Percentiles rank a stretch among this genome's conserved stretches.
These are phyloP conservation scores for Wickerhamiella cacticola DNA, from an alignment of 805 yeast species.

Conservation along the genomic window DNA sequence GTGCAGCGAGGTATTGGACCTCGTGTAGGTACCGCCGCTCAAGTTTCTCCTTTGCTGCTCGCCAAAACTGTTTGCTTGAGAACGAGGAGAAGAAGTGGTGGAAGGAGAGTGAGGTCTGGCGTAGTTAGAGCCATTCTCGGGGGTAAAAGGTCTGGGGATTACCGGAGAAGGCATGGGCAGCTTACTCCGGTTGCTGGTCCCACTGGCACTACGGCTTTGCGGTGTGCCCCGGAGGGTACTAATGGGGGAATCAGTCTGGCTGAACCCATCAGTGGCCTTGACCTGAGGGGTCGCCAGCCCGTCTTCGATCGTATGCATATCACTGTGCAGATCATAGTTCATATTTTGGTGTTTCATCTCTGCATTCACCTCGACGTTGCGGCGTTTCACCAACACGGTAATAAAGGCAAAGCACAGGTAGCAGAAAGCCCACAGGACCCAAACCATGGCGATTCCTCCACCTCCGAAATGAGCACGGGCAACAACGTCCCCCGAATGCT, in stretches of 20 bases:
- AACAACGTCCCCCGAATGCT: not conserved
- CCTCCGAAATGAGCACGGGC: slow-evolving; percentile 3
- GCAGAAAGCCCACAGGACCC: slow-evolving; percentile 9
- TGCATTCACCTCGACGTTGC: slow-evolving; percentile 4
- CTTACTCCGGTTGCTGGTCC: not conserved
- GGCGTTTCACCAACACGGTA: slow-evolving; percentile 8
- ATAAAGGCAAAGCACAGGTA: slow-evolving; percentile 8
- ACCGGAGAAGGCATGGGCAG: not conserved
- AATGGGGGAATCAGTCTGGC: not conserved
- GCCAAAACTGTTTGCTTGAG: not conserved
- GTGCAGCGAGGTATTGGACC: not conserved
- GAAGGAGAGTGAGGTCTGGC: not conserved
- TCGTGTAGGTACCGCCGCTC: not conserved
- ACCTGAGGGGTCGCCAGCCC: slow-evolving; percentile 2
- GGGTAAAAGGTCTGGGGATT: not conserved
- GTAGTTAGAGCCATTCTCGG: not conserved
- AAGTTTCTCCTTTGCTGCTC: not conserved
- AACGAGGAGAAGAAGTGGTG: not conserved
- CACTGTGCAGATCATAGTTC: slow-evolving; percentile 1
- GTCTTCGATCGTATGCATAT: not conserved
- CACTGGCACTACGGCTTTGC: no score
- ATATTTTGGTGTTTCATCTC: not conserved
- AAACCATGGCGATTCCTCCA: not conserved
- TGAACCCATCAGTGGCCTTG: not conserved
- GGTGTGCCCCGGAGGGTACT: slow-evolving; percentile 6